Evolutionary conservation across 805 yeast species (phyloP).

Genomic region (Metschnikowia continentalis): DNA sequence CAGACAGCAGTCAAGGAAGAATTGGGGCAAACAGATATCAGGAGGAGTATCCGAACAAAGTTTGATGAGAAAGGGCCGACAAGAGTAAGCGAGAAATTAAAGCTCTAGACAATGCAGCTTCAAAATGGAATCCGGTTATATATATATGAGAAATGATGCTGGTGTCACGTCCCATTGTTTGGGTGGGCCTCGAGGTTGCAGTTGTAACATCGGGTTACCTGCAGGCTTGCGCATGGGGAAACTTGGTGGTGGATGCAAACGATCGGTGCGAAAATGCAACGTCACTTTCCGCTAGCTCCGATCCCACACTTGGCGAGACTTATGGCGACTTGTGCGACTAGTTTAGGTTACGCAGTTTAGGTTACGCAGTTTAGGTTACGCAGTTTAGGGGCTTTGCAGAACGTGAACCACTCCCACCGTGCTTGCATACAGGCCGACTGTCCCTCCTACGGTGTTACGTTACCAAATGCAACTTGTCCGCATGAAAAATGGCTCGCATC

Average conservation of each 20-base stretch:
- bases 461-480: not conserved
- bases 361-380: no score
- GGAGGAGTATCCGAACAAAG: not conserved
- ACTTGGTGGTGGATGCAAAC: not conserved
- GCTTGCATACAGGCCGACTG: not conserved
- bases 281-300: conserved; percentile 7
- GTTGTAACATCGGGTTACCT: conserved; percentile 5
- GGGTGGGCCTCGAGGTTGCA: conserved; percentile 6
- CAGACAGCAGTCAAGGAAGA: no score
- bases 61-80: not conserved
- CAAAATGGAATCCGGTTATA: not conserved
- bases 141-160: not conserved
- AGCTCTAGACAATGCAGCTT: no score
- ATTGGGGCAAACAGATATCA: not conserved
- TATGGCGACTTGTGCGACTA: no score
- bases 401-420: not conserved
- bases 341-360: no score
- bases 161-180: conserved; percentile 1
- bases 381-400: no score
- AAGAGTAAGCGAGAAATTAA: no score
- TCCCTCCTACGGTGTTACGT: not conserved
- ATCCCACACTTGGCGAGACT: no score
- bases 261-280: conserved; percentile 9
- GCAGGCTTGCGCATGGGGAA: not conserved
- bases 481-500: not conserved